A percentile compares a stretch with the other conserved stretches of the same genome.
Evolutionary conservation across 306 rosid species (phyloP).

Genomic region (Prunus persica): Prunus_persica_NCBIv2 NC_034009.1:12737001-12737500

Average conservation of each 20-base stretch:
- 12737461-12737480: not conserved
- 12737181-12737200: conserved; percentile 73
- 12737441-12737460: conserved; percentile 42
- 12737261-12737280: conserved; percentile 57
- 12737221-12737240: conserved; percentile 91
- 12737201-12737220: conserved; percentile 72
- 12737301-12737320: conserved; percentile 80
- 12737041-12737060: not conserved
- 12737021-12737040: not conserved
- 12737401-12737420: conserved; percentile 66
- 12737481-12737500: not conserved
- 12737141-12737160: conserved; percentile 10
- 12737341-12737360: conserved; percentile 47
- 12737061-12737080: not conserved
- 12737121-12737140: not conserved
- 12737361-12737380: conserved; percentile 36
- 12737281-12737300: conserved; percentile 81
- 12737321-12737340: conserved; percentile 95
- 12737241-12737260: conserved; percentile 51
- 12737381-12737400: conserved; percentile 48
- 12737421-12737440: conserved; percentile 43
- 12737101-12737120: not conserved
- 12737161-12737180: conserved; percentile 21
- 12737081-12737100: not conserved
- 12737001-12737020: not conserved